Percentiles rank a stretch among this genome's conserved stretches.
Evolutionary conservation across 345 rosid genomes (phyloP).

Genomic region (Corchorus olitorius): DNA sequence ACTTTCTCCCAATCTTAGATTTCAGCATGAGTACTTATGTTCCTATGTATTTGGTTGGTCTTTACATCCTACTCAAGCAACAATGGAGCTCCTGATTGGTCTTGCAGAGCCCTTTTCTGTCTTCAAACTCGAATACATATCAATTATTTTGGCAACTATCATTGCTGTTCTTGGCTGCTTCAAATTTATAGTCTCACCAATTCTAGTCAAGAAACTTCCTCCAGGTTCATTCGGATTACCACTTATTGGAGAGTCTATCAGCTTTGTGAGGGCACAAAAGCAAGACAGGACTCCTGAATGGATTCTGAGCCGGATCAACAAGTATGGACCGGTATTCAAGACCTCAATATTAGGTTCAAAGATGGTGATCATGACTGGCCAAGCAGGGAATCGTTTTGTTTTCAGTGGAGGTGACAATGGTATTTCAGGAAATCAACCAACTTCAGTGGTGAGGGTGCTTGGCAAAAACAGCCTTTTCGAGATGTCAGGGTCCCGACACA

Average conservation of each 20-base stretch:
- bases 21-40: background rate
- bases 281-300: constrained; percentile 22
- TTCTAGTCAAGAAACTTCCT: constrained; percentile 19
- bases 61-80: background rate
- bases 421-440: constrained; percentile 25
- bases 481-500: constrained; percentile 27
- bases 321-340: constrained; percentile 35
- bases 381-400: constrained; percentile 23
- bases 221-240: constrained; percentile 34
- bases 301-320: constrained; percentile 21
- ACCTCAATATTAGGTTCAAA: constrained; percentile 30
- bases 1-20: background rate
- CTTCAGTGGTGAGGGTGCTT: constrained; percentile 11
- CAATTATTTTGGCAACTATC: constrained; percentile 7
- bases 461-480: constrained; percentile 29
- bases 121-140: background rate
- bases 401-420: constrained; percentile 27
- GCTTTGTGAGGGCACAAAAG: constrained; percentile 25
- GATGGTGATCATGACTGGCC: constrained; percentile 28
- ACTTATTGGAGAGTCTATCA: constrained; percentile 32
- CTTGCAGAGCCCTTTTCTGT: background rate
- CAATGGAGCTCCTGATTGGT: constrained; percentile 3
- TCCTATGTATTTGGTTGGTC: background rate
- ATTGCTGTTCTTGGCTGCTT: constrained; percentile 4
- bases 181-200: constrained; percentile 11